A percentile compares a stretch with the other conserved stretches of the same genome.
Evolutionary conservation across 2,329 filamentous ascomycete species (phyloP).

Genomic region (Apiospora aurea): DNA sequence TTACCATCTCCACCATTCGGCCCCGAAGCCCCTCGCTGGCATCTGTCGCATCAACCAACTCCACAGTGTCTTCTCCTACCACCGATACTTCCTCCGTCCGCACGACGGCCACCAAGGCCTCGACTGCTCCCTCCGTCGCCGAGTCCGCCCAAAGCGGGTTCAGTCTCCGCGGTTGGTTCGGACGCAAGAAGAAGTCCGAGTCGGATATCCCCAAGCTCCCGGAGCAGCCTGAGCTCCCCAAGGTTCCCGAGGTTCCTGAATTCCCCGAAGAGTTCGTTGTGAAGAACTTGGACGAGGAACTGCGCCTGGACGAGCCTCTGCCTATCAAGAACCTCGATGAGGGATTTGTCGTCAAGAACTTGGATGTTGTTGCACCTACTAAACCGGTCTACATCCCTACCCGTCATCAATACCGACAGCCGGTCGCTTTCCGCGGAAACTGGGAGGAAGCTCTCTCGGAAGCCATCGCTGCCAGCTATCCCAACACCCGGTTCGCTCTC

Average conservation of each 20-base stretch:
- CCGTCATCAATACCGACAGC: constrained; percentile 37
- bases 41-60: constrained; percentile 33
- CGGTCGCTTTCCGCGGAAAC: constrained; percentile 36
- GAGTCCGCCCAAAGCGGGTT: constrained; percentile 32
- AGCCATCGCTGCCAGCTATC: constrained; percentile 44
- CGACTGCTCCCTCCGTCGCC: constrained; percentile 25
- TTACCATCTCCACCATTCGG: constrained; percentile 36
- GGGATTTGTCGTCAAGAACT: constrained; percentile 33
- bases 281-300: constrained; percentile 36
- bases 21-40: constrained; percentile 34
- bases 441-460: constrained; percentile 48
- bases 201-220: constrained; percentile 27
- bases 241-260: constrained; percentile 29
- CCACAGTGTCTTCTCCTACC: constrained; percentile 30
- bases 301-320: constrained; percentile 26
- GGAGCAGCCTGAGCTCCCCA: constrained; percentile 28
- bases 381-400: constrained; percentile 31
- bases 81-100: constrained; percentile 33
- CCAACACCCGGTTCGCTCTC: constrained; percentile 29
- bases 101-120: constrained; percentile 34
- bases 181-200: constrained; percentile 35
- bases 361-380: constrained; percentile 32
- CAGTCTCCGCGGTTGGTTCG: constrained; percentile 35
- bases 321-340: constrained; percentile 25
- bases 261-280: constrained; percentile 30